A percentile compares a stretch with the other conserved stretches of the same genome.
These are phyloP conservation scores for Scleroderma citrinum DNA, from an alignment of 768 basidiomycete species.

Conservation along the genomic window DNA sequence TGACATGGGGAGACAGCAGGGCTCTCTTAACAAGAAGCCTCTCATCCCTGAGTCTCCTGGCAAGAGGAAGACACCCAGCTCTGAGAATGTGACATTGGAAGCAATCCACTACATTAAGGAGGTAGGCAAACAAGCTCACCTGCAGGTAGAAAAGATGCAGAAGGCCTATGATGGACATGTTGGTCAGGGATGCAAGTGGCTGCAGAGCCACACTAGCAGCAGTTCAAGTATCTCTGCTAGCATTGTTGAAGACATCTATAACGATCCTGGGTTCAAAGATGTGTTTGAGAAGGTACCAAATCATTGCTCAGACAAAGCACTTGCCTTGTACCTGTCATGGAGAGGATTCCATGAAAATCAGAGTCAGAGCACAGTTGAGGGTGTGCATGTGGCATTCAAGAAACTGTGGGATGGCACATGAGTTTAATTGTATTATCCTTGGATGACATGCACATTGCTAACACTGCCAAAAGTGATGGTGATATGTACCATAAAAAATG, in stretches of 20 bases:
- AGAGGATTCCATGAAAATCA: background rate
- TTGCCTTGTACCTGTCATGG: background rate
- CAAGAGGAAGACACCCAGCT: no score
- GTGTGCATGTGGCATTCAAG: background rate
- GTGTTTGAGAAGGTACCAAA: background rate
- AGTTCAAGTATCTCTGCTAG: background rate
- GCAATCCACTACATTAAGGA: background rate
- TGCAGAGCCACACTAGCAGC: background rate
- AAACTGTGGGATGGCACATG: background rate
- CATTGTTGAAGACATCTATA: background rate
- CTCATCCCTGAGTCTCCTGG: no score
- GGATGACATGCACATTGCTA: no score
- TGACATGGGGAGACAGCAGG: no score
- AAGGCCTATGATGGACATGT: background rate
- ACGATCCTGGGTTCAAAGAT: background rate
- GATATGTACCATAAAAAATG: constrained; percentile 9
- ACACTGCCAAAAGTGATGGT: no score
- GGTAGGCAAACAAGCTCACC: background rate
- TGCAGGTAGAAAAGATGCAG: background rate
- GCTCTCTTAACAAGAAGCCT: no score
- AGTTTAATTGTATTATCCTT: background rate
- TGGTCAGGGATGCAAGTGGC: background rate
- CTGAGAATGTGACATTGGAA: background rate
- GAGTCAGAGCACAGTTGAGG: background rate
- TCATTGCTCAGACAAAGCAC: background rate